These are phyloP conservation scores for Vitis riparia DNA, from an alignment of 164 flowering plant genomes.

Conservation along the genomic window DNA sequence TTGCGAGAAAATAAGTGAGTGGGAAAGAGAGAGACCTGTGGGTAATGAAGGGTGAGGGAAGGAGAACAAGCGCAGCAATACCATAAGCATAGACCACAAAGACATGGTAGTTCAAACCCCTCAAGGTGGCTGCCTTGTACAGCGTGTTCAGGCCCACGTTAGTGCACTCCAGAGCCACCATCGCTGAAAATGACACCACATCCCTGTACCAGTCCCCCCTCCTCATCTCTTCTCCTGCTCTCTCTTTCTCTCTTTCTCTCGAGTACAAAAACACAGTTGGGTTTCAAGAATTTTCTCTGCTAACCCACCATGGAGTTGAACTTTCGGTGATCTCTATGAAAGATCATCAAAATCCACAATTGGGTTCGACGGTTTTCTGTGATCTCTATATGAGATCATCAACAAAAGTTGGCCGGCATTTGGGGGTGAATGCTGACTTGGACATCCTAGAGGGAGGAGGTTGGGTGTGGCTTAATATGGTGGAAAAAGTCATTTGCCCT, in stretches of 20 bases:
- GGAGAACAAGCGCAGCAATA: constrained; percentile 61
- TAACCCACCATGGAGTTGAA: no score
- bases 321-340: no score
- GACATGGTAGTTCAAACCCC: constrained; percentile 63
- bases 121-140: constrained; percentile 59
- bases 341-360: no score
- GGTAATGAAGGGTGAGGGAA: constrained; percentile 60
- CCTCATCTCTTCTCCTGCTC: constrained; percentile 3
- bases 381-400: no score
- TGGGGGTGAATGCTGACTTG: no score
- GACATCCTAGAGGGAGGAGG: no score
- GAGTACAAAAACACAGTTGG: no score
- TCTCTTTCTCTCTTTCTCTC: constrained; percentile 8
- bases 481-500: no score
- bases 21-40: constrained; percentile 30
- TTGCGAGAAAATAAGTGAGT: neutral
- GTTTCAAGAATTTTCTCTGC: no score
- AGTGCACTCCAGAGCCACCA: constrained; percentile 59
- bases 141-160: constrained; percentile 69
- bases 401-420: no score
- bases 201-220: constrained; percentile 28
- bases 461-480: no score
- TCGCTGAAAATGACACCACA: constrained; percentile 45
- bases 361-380: no score
- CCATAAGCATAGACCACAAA: constrained; percentile 62